Evolutionary conservation across 2,329 filamentous ascomycete genomes (phyloP).

Genomic region (Botrytis porri): DNA sequence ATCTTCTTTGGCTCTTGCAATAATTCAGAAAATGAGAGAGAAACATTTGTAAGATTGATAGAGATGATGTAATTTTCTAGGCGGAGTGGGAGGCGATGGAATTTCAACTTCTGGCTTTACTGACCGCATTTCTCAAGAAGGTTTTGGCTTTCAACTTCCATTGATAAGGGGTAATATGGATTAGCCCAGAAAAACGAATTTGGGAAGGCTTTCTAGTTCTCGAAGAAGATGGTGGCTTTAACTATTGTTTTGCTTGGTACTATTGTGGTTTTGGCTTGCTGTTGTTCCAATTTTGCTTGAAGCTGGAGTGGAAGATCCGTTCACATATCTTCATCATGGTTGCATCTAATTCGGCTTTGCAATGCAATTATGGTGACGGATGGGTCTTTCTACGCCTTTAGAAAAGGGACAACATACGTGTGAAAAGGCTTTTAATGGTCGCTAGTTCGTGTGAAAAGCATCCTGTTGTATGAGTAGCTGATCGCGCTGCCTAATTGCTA

Average conservation of each 20-base stretch:
- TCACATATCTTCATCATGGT: not conserved
- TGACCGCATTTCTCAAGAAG: not conserved
- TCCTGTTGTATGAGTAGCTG: not conserved
- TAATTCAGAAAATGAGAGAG: slow-evolving; percentile 1
- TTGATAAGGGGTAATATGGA: not conserved
- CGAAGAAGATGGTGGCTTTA: not conserved
- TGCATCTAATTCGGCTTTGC: not conserved
- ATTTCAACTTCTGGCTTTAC: not conserved
- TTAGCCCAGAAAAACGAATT: not conserved
- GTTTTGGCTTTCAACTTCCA: not conserved
- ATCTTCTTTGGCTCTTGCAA: not conserved
- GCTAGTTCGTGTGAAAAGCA: not conserved
- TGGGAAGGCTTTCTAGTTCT: not conserved
- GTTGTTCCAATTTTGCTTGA: not conserved
- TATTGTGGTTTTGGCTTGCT: not conserved
- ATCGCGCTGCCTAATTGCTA: not conserved
- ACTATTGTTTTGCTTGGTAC: not conserved
- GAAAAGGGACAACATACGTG: not conserved
- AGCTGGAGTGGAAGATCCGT: not conserved
- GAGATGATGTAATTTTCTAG: not conserved
- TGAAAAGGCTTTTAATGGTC: not conserved
- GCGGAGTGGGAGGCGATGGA: not conserved
- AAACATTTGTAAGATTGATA: not conserved
- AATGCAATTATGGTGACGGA: not conserved
- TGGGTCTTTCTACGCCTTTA: not conserved